A percentile compares a stretch with the other conserved stretches of the same genome.
Evolutionary conservation across 768 basidiomycete species (phyloP).

Genomic region (Boletus fagicola): DNA sequence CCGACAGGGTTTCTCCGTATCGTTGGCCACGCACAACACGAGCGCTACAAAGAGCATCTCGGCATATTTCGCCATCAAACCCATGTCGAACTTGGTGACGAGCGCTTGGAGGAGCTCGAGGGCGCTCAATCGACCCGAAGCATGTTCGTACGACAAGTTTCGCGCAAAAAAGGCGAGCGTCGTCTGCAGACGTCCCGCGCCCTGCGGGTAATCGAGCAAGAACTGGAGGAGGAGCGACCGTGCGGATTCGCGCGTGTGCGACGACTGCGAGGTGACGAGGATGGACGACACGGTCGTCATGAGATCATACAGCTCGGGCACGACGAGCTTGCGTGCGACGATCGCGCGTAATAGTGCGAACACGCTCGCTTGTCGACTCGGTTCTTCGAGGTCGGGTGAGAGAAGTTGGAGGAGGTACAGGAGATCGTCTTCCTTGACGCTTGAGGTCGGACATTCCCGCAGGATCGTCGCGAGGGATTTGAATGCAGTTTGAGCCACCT

Average conservation of each 20-base stretch:
- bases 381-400: slow-evolving; percentile 87
- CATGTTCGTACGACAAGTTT: slow-evolving; percentile 87
- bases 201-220: slow-evolving; percentile 95
- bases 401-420: slow-evolving; percentile 84
- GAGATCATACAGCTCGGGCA: slow-evolving; percentile 94
- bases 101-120: slow-evolving; percentile 89
- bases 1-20: slow-evolving; percentile 85
- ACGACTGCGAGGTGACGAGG: slow-evolving; percentile 90
- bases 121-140: slow-evolving; percentile 89
- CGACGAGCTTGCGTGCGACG: slow-evolving; percentile 85
- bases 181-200: slow-evolving; percentile 81
- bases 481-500: slow-evolving; percentile 84
- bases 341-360: slow-evolving; percentile 91
- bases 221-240: slow-evolving; percentile 89
- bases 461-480: slow-evolving; percentile 83
- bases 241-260: slow-evolving; percentile 88
- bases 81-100: slow-evolving; percentile 77
- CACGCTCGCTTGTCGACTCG: slow-evolving; percentile 76
- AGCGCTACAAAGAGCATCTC: slow-evolving; percentile 90
- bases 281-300: slow-evolving; percentile 92
- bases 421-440: slow-evolving; percentile 87
- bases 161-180: slow-evolving; percentile 91
- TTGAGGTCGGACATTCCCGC: slow-evolving; percentile 81
- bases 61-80: slow-evolving; percentile 72
- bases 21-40: slow-evolving; percentile 92